These are phyloP conservation scores for Cyclotella atomus DNA, from an alignment of 108 stramenopile genomes.

Conservation along the genomic window DNA sequence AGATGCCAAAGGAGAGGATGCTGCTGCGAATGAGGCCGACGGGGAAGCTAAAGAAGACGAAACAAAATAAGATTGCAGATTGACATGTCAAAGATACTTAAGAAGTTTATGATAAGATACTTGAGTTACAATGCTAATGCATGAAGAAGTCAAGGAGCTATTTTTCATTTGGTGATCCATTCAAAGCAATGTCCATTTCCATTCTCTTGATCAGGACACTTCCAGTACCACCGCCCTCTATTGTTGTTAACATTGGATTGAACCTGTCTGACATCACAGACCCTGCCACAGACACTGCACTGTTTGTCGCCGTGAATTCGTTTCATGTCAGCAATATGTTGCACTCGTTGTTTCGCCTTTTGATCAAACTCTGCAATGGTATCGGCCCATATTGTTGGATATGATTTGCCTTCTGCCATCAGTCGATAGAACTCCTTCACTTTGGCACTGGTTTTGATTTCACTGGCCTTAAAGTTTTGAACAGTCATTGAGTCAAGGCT, in stretches of 20 bases:
- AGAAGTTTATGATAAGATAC: background rate
- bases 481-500: slow-evolving; percentile 48
- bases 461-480: slow-evolving; percentile 25
- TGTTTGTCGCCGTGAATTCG: background rate
- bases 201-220: slow-evolving; percentile 9
- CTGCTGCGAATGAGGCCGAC: slow-evolving; percentile 17
- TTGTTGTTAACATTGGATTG: slow-evolving; percentile 26
- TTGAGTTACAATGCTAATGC: too few species aligned
- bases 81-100: background rate
- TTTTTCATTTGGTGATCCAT: too few species aligned
- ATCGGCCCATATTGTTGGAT: slow-evolving; percentile 34
- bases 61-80: background rate
- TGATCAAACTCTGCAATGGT: slow-evolving; percentile 37
- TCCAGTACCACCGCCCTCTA: slow-evolving; percentile 31
- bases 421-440: slow-evolving; percentile 38
- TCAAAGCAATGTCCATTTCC: background rate
- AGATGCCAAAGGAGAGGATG: slow-evolving; percentile 11
- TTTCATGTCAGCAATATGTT: slow-evolving; percentile 22
- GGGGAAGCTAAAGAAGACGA: slow-evolving; percentile 18
- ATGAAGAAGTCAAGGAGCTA: background rate
- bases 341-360: slow-evolving; percentile 8
- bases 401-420: slow-evolving; percentile 13
- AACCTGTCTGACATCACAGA: slow-evolving; percentile 15
- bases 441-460: slow-evolving; percentile 44
- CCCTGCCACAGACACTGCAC: slow-evolving; percentile 20